A percentile compares a stretch with the other conserved stretches of the same genome.
Evolutionary conservation across 768 basidiomycete species (phyloP).

Genomic region (Calocybe gangraenosa): DNA sequence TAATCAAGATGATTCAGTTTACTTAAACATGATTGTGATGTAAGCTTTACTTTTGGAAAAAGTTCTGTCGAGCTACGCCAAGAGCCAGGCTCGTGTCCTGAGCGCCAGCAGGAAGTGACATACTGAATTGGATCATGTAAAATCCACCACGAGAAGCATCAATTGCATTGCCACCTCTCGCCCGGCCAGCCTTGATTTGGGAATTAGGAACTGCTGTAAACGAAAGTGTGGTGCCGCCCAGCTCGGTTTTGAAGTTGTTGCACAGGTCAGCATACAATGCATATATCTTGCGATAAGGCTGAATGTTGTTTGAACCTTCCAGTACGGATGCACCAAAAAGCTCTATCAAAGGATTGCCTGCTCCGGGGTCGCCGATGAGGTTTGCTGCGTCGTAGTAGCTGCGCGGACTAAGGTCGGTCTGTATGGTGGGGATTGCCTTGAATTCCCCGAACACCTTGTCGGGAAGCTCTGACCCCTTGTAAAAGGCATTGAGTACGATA

Average conservation of each 20-base stretch:
- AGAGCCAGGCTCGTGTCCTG: background rate
- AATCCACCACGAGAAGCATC: constrained; percentile 25
- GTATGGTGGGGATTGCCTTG: constrained; percentile 30
- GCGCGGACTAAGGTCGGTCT: constrained; percentile 22
- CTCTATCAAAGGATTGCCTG: constrained; percentile 28
- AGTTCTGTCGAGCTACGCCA: background rate
- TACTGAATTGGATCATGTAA: background rate
- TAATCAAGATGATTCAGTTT: constrained; percentile 13
- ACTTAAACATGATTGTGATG: background rate
- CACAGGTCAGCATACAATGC: constrained; percentile 18
- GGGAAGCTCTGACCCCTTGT: constrained; percentile 31
- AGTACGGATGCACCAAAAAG: constrained; percentile 36
- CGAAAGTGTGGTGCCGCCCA: constrained; percentile 26
- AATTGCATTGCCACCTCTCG: constrained; percentile 34
- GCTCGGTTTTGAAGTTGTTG: constrained; percentile 24
- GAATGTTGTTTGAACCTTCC: constrained; percentile 18
- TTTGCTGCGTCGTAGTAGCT: constrained; percentile 33
- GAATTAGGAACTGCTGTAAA: constrained; percentile 34
- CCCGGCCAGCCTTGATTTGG: constrained; percentile 29
- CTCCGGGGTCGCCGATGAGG: constrained; percentile 23
- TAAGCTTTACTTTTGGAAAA: background rate
- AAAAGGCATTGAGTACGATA: constrained; percentile 29
- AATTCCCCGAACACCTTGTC: constrained; percentile 32
- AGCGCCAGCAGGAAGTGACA: background rate
- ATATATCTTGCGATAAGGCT: constrained; percentile 20